Percentiles rank a stretch among this genome's conserved stretches.
Conservation (phyloP, 106 monocot genomes). For the Chionographis japonica region DNA sequence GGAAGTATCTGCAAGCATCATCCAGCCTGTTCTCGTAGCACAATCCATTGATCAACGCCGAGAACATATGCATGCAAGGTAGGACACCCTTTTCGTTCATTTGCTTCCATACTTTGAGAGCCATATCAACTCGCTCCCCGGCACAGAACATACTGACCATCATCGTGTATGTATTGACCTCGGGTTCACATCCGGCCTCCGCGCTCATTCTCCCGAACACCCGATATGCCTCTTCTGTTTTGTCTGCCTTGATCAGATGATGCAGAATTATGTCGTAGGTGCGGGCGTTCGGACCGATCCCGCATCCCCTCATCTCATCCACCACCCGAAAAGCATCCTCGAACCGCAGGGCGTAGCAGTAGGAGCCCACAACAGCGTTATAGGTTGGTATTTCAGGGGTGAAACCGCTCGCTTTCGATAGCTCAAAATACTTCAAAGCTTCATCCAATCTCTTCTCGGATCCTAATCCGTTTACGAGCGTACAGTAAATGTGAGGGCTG, state of each 20-base stretch:
- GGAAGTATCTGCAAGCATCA: constrained; percentile 73
- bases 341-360: constrained; percentile 52
- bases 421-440: constrained; percentile 64
- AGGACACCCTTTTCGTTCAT: constrained; percentile 71
- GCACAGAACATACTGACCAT: constrained; percentile 79
- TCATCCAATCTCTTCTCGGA: constrained; percentile 67
- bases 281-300: constrained; percentile 65
- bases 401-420: constrained; percentile 47
- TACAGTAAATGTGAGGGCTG: constrained; percentile 77
- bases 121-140: constrained; percentile 62
- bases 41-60: constrained; percentile 65
- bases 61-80: constrained; percentile 92
- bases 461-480: constrained; percentile 83
- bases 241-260: constrained; percentile 56
- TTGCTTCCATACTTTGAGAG: constrained; percentile 65
- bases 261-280: constrained; percentile 77
- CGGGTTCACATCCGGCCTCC: constrained; percentile 46
- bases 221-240: constrained; percentile 55
- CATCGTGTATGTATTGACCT: constrained; percentile 82
- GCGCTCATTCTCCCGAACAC: constrained; percentile 49
- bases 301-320: constrained; percentile 56
- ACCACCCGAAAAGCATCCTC: constrained; percentile 63
- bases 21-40: constrained; percentile 61
- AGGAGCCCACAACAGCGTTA: constrained; percentile 82
- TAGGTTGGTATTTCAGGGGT: constrained; percentile 64